Conservation (phyloP, 805 yeast species). For the Myxozyma neglecta region DNA sequence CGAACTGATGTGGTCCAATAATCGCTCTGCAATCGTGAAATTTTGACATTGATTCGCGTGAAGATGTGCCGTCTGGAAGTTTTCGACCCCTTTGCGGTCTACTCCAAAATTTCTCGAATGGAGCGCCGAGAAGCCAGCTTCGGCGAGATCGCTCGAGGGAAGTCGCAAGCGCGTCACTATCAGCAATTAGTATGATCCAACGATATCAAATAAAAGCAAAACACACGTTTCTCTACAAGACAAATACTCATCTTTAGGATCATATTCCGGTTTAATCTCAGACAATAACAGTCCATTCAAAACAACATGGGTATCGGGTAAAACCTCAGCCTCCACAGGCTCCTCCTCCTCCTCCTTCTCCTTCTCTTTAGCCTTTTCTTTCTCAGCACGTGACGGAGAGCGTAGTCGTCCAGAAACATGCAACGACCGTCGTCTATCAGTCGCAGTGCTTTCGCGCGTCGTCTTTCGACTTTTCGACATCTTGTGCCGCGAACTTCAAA, state of each 20-base stretch:
- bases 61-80: conserved; percentile 51
- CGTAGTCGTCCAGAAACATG: neutral
- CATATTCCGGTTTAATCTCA: conserved; percentile 60
- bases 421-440: conserved; percentile 6
- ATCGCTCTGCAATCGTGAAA: conserved; percentile 71
- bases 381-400: neutral
- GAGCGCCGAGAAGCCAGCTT: conserved; percentile 61
- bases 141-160: conserved; percentile 71
- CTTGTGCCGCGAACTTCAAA: neutral
- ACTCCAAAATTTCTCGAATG: conserved; percentile 81
- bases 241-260: conserved; percentile 62
- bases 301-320: neutral
- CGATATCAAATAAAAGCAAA: neutral
- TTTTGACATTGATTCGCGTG: conserved; percentile 85
- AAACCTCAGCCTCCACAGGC: too few relatives aligned
- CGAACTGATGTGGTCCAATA: conserved; percentile 83
- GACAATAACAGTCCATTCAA: conserved; percentile 58
- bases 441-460: conserved; percentile 1
- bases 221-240: conserved; percentile 67
- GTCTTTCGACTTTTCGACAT: conserved; percentile 5
- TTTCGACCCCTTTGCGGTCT: conserved; percentile 61
- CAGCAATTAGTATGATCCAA: neutral
- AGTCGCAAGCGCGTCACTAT: conserved; percentile 13
- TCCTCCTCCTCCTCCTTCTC: conserved; percentile 8
- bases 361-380: neutral